Evolutionary conservation across 208 protist genomes (phyloP).

Genomic region (Acanthamoeba lenticulata): DNA sequence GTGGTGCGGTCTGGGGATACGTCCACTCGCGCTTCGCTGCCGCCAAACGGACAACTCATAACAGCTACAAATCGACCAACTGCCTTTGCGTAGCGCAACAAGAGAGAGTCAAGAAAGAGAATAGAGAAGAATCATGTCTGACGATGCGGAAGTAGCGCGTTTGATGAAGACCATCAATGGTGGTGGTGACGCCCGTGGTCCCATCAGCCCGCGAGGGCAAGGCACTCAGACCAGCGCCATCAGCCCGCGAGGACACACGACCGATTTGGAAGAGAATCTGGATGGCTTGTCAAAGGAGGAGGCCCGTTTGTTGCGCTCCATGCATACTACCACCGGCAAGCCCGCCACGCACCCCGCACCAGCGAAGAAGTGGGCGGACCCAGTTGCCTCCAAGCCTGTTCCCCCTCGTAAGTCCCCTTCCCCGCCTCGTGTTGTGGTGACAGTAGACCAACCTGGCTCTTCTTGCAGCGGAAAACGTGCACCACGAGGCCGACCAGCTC

Average conservation of each 20-base stretch:
- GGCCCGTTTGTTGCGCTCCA: not conserved
- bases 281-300: not conserved
- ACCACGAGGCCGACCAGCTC: not conserved
- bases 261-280: not conserved
- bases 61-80: too few relatives aligned
- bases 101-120: not conserved
- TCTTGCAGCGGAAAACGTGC: not conserved
- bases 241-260: not conserved
- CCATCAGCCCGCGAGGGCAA: not conserved
- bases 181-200: not conserved
- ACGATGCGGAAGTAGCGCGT: constrained; percentile 13
- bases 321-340: not conserved
- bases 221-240: not conserved
- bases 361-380: constrained; percentile 23
- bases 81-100: too few relatives aligned
- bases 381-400: not conserved
- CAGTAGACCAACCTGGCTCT: too few relatives aligned
- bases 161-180: not conserved
- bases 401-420: not conserved
- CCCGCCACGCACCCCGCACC: not conserved
- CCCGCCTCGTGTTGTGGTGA: not conserved
- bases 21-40: too few relatives aligned
- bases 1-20: too few relatives aligned
- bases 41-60: too few relatives aligned
- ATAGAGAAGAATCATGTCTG: not conserved